Evolutionary conservation across 441 rosid species (phyloP), one percentile per base, ranked within the genome.

Genomic region (Erodium trifolium): DNA sequence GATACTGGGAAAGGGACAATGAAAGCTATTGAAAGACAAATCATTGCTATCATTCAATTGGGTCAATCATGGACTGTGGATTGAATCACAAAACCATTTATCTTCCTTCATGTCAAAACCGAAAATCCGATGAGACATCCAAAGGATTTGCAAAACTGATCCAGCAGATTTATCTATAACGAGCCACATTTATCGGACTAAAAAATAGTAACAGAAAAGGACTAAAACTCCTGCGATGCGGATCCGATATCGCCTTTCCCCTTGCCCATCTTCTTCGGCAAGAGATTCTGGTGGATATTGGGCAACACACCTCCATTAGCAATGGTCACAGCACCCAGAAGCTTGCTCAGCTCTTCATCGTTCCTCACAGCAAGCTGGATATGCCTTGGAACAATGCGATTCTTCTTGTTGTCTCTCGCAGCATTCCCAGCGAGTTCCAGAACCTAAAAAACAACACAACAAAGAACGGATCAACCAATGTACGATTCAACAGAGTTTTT

Each of bases 271-370:
- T 76, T 81, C 77, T 75, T 82, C 0, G 93, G 93, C 3, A 90
- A 79, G 13, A 90, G 90, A 0, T 69, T 86, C 74, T 79, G 84
- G 68, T 90, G 93, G 75, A 90, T 88, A 65, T 90, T 90, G 0
- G 96, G 96, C 68, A 90, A 73, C 0, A 90, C 96, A 29, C 96
- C 96, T 13, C 96, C 96, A 72, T 86, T 90, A 0, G 96, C 93
- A 68, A 90, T 88, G 2, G 93, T 89, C 3, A 89, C 96, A 0
- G 83, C 71, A 3, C 96, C 96, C 47, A 90, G 34, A 9, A 90
- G 93, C 68, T 88, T 89, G 72, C 93, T 89, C 2, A 89, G 66
- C 68, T 89, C 91, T 63, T 87, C 96, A 62, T 89, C 93, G 27
- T 88, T 86, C 68, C 96, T 85, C 73, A 90, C 93, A 0, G 93